phyloP scores from a whole-genome alignment of 2,329 filamentous ascomycete genomes.

The Leptographium lundbergii region DNA sequence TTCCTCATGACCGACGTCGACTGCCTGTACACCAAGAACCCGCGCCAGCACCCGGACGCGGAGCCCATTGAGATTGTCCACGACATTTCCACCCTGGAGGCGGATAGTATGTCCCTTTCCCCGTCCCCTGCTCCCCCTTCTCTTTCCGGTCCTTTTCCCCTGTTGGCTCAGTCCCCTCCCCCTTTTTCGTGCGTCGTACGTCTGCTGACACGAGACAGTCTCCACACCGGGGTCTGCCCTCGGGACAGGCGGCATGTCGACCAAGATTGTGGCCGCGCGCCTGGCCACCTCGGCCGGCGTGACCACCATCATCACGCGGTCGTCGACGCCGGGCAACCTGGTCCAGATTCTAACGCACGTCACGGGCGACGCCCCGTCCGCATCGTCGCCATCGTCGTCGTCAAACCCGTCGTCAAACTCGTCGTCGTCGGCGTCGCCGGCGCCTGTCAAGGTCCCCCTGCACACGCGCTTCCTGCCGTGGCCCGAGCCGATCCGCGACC shows the following conservation, averaged over 20 bases:
- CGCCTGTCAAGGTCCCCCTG: slow-evolving; percentile 42
- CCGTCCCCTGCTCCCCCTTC: not conserved
- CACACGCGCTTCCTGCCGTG: slow-evolving; percentile 92
- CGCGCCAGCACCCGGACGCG: slow-evolving; percentile 71
- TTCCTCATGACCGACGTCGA: slow-evolving; percentile 99
- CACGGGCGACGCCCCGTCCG: slow-evolving; percentile 9
- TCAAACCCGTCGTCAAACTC: no score
- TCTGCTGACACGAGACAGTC: slow-evolving; percentile 33
- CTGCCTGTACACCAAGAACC: slow-evolving; percentile 94
- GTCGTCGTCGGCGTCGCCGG: slow-evolving; percentile 8
- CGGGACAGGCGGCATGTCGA: slow-evolving; percentile 93
- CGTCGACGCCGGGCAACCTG: slow-evolving; percentile 88
- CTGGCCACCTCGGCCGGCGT: slow-evolving; percentile 90
- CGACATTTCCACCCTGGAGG: slow-evolving; percentile 70
- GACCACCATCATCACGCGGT: slow-evolving; percentile 88
- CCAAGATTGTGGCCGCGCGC: slow-evolving; percentile 88
- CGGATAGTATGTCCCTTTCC: slow-evolving; percentile 47
- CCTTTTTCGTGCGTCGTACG: no score
- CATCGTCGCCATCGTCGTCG: no score
- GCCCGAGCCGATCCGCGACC: slow-evolving; percentile 72
- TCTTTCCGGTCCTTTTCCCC: not conserved
- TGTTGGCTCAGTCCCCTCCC: no score
- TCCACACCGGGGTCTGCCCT: slow-evolving; percentile 79
- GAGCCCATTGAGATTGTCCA: slow-evolving; percentile 84
- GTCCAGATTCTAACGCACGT: slow-evolving; percentile 73